Percentiles rank a stretch among this genome's conserved stretches.
Evolutionary conservation across 1,139 yeast genomes (phyloP).

Genomic region (Lizanozyma gosingica): DNA sequence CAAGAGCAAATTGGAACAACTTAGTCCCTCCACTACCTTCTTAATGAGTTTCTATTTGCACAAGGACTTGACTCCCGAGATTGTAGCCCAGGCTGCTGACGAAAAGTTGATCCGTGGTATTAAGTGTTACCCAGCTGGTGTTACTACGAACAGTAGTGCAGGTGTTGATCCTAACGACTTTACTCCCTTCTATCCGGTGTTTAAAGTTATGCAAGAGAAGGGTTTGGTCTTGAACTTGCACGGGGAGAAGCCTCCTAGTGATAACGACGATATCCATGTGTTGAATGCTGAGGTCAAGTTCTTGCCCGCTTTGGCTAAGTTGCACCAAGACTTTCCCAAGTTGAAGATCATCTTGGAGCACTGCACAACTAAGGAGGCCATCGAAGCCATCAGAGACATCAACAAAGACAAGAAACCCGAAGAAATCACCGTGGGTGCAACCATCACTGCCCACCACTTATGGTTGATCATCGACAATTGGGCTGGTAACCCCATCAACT

Average conservation of each 20-base stretch:
- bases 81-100: constrained; percentile 71
- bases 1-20: constrained; percentile 49
- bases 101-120: constrained; percentile 69
- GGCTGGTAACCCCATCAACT: constrained; percentile 94
- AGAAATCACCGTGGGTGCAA: constrained; percentile 65
- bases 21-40: constrained; percentile 79
- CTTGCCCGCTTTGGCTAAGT: constrained; percentile 77
- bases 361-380: constrained; percentile 86
- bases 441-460: constrained; percentile 93
- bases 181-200: constrained; percentile 77
- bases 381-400: constrained; percentile 64
- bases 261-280: constrained; percentile 59
- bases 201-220: constrained; percentile 76
- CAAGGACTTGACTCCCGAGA: constrained; percentile 73
- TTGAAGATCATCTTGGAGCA: constrained; percentile 87
- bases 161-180: constrained; percentile 94
- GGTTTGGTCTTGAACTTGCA: constrained; percentile 77
- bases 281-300: constrained; percentile 90
- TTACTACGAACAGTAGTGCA: constrained; percentile 87
- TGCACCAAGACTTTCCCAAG: constrained; percentile 78
- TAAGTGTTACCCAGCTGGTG: constrained; percentile 98
- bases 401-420: constrained; percentile 43
- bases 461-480: constrained; percentile 84
- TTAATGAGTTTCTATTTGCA: constrained; percentile 84
- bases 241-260: constrained; percentile 84